phyloP scores from a whole-genome alignment of 306 rosid species.

The Acacia melanoxylon region DNA sequence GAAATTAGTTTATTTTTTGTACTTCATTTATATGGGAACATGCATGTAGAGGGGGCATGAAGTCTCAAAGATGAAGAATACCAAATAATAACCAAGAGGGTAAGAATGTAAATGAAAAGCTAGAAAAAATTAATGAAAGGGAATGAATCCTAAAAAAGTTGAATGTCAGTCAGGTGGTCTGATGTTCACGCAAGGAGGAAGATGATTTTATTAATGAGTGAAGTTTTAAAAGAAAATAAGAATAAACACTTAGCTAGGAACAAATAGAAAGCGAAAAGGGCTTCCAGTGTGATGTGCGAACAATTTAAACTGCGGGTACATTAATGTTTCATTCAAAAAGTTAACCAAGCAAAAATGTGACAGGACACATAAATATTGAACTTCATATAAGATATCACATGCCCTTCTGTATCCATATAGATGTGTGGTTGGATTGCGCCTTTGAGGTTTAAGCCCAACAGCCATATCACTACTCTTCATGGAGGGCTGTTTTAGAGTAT shows the following conservation, averaged over 20 bases:
- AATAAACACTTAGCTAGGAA: slow-evolving; percentile 3
- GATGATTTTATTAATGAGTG: background rate
- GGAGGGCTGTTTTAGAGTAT: background rate
- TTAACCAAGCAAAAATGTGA: background rate
- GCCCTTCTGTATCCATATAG: background rate
- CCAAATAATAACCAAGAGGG: too few species aligned
- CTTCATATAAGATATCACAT: background rate
- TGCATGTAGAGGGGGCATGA: too few species aligned
- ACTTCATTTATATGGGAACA: too few species aligned
- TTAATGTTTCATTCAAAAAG: slow-evolving; percentile 10
- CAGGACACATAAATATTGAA: background rate
- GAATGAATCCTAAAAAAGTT: too few species aligned
- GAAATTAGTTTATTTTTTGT: too few species aligned
- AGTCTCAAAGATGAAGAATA: too few species aligned
- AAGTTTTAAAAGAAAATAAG: background rate
- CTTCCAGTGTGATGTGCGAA: background rate
- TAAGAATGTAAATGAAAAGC: too few species aligned
- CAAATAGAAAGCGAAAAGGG: background rate
- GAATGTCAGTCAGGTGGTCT: background rate
- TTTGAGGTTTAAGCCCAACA: background rate
- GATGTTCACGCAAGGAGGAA: background rate
- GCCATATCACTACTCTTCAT: slow-evolving; percentile 5
- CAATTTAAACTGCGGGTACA: background rate
- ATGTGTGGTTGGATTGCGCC: background rate
- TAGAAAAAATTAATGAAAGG: too few species aligned